Base-by-base conservation (phyloP, 306 rosid genomes). In the Cucumis hystrix region DNA sequence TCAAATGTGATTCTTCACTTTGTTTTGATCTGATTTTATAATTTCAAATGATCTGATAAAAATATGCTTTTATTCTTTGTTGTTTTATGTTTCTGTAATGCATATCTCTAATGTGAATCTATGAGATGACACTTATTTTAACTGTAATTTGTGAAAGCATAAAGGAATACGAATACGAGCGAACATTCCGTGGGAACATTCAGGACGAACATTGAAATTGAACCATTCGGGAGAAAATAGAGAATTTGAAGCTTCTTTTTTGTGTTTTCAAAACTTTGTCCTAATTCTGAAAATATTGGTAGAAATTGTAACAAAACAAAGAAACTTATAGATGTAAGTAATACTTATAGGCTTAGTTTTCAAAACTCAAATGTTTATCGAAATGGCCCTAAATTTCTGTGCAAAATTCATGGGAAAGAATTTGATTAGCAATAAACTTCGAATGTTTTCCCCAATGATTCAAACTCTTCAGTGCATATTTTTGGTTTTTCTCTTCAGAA, bases 401-500 rank as follows among this genome's bases (percentile, higher is more conserved):
- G 51, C 39, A 23, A 66, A 37, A 66, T 67, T 6, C 40, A n/a
- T n/a, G 51, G 30, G 30, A 67, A 39, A 40, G 17, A 40, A 67
- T 64, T 37, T 3, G 15, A 0, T 15, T 14, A 21, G 1, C 41
- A 62, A 17, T 65, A 65, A 5, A 65, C 17, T 67, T 17, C 12
- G 10, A 39, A 18, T 67, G 74, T 21, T 20, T 43, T 69, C 15
- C 15, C 21, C 75, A 7, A 43, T 43, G 57, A 11, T 69, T 40
- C 52, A 66, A 40, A 66, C 15, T 64, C 70, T 66, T 40, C 0
- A 39, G 14, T 13, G 37, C 47, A n/a, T 7, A 20, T 69, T 43
- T 49, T 39, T 12, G 28, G 11, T 30, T 8, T 61, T 63, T 25
- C 56, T 11, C 23, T 23, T 7, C 81, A 86, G 89, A 77, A 62